Evolutionary conservation across 2,329 filamentous ascomycete species (phyloP).

Genomic region (Calonectria crousiana): DNA sequence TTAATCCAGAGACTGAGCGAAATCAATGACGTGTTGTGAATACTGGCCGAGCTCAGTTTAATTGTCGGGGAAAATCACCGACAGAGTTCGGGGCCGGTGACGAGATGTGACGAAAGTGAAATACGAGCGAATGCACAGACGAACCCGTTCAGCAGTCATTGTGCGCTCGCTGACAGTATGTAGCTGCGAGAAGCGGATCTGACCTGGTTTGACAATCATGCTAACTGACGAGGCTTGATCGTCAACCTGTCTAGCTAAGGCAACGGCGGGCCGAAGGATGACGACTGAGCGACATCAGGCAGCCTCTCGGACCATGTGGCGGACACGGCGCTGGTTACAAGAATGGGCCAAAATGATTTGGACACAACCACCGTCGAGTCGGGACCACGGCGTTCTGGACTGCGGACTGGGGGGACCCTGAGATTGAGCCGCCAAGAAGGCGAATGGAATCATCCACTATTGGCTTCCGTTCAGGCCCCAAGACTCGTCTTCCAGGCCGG

Average conservation of each 20-base stretch:
- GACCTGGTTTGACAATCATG: slow-evolving; percentile 15
- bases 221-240: slow-evolving; percentile 19
- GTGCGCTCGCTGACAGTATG: background rate
- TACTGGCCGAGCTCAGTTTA: background rate
- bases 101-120: background rate
- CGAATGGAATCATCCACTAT: slow-evolving; percentile 19
- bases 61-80: background rate
- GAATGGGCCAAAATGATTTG: slow-evolving; percentile 14
- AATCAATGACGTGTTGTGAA: background rate
- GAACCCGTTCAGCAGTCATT: slow-evolving; percentile 2
- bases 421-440: slow-evolving; percentile 34
- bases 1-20: background rate
- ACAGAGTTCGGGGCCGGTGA: background rate
- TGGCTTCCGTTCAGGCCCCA: slow-evolving; percentile 9
- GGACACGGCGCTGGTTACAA: slow-evolving; percentile 23
- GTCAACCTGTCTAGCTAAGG: background rate
- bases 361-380: slow-evolving; percentile 35
- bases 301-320: slow-evolving; percentile 30
- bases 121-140: slow-evolving; percentile 19
- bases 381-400: slow-evolving; percentile 17
- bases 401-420: slow-evolving; percentile 22
- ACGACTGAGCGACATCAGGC: slow-evolving; percentile 21
- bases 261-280: slow-evolving; percentile 9
- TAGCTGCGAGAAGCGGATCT: background rate
- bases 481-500: background rate